A percentile compares a stretch with the other conserved stretches of the same genome.
These are phyloP conservation scores for Porogramme epimiltina DNA, from an alignment of 1,284 basidiomycete species.

Conservation along the genomic window DNA sequence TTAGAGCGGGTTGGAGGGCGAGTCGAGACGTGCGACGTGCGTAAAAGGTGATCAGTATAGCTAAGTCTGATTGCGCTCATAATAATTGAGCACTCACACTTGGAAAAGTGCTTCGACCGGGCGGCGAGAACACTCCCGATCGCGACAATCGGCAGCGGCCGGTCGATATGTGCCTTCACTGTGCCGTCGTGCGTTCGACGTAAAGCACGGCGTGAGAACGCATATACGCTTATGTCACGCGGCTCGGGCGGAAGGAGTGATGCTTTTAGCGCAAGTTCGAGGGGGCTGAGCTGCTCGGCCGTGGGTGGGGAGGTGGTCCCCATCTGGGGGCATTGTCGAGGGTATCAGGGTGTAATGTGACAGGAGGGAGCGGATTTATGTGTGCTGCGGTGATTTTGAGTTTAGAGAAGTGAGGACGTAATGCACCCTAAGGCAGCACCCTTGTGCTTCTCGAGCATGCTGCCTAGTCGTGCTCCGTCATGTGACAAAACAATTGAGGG, in stretches of 20 bases:
- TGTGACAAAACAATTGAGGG: too few relatives aligned
- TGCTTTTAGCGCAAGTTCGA: slow-evolving; percentile 1
- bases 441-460: too few relatives aligned
- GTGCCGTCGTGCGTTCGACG: neutral
- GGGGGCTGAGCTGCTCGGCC: too few relatives aligned
- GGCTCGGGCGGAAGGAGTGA: slow-evolving; percentile 4
- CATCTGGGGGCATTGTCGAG: too few relatives aligned
- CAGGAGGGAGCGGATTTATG: too few relatives aligned
- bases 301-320: too few relatives aligned
- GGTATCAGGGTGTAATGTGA: too few relatives aligned
- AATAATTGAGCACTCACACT: slow-evolving; percentile 7
- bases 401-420: too few relatives aligned
- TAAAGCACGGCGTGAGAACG: slow-evolving; percentile 12
- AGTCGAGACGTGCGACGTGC: neutral
- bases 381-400: too few relatives aligned
- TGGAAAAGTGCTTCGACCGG: slow-evolving; percentile 16
- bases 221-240: slow-evolving; percentile 22
- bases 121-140: slow-evolving; percentile 17
- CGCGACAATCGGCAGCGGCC: slow-evolving; percentile 15
- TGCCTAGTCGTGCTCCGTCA: too few relatives aligned
- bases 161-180: slow-evolving; percentile 10
- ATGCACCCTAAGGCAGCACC: too few relatives aligned
- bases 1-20: neutral
- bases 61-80: neutral
- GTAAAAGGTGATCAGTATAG: slow-evolving; percentile 14